These are phyloP conservation scores for Platanus orientalis DNA, from an alignment of 164 flowering plant genomes.

Conservation along the genomic window DNA sequence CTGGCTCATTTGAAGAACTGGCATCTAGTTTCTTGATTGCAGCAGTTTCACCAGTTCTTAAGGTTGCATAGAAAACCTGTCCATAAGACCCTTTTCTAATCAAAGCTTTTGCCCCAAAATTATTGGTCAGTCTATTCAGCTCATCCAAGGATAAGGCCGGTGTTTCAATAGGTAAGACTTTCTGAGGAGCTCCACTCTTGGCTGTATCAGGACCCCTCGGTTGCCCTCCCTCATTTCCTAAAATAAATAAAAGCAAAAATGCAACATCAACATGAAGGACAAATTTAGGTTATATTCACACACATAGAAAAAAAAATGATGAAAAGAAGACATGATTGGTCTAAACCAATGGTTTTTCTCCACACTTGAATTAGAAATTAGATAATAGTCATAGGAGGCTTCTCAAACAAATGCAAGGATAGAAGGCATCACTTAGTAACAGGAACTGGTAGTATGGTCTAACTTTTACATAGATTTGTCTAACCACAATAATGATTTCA, in stretches of 20 bases:
- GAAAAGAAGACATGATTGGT: neutral
- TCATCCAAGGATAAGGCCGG: constrained; percentile 49
- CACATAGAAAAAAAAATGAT: neutral
- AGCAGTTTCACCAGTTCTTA: constrained; percentile 28
- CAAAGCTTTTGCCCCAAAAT: constrained; percentile 53
- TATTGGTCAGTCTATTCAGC: constrained; percentile 36
- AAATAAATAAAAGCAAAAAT: neutral
- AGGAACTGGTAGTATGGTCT: too few relatives aligned
- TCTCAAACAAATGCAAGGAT: neutral
- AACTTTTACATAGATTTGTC: too few relatives aligned
- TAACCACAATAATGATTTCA: too few relatives aligned
- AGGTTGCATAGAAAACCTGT: constrained; percentile 46
- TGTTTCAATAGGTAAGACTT: constrained; percentile 51
- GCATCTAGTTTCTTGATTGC: constrained; percentile 61
- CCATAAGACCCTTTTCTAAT: constrained; percentile 73
- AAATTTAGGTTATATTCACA: neutral
- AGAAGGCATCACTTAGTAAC: too few relatives aligned
- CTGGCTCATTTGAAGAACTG: too few relatives aligned
- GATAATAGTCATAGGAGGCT: neutral
- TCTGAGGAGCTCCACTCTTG: constrained; percentile 37
- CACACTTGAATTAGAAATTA: neutral
- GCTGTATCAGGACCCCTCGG: constrained; percentile 26
- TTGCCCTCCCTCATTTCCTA: constrained; percentile 42
- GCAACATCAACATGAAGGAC: neutral
- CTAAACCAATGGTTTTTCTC: neutral